Evolutionary conservation across 441 rosid genomes (phyloP).

Genomic region (Sinapis alba): DNA sequence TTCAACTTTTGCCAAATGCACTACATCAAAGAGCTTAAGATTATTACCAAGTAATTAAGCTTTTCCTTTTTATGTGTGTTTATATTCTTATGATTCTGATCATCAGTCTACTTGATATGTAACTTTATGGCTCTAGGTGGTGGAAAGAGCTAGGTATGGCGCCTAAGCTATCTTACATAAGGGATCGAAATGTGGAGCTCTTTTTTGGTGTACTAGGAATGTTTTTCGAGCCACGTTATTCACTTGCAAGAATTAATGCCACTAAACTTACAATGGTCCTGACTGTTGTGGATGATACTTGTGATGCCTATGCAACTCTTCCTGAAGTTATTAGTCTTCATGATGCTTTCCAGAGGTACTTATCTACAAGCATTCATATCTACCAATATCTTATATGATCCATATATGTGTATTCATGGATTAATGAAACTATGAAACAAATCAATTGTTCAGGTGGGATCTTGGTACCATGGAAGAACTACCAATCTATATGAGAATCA

Average conservation of each 20-base stretch:
- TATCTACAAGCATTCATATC: neutral
- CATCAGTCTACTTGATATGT: neutral
- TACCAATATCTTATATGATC: neutral
- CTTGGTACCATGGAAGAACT: neutral
- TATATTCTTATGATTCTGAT: neutral
- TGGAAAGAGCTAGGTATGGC: neutral
- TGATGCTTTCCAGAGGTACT: neutral
- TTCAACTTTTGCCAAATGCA: neutral
- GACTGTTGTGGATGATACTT: neutral
- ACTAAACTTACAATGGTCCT: neutral
- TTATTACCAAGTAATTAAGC: neutral
- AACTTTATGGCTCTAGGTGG: neutral
- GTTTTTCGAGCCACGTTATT: neutral
- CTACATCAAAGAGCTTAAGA: neutral
- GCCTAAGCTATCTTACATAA: neutral
- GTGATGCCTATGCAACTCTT: neutral
- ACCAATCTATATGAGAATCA: neutral
- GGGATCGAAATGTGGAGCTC: neutral
- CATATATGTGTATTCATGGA: neutral
- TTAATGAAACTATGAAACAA: neutral
- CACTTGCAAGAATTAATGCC: neutral
- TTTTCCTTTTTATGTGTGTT: neutral
- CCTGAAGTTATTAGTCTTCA: neutral
- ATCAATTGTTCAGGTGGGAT: neutral
- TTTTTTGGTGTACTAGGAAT: neutral